Percentiles rank a stretch among this genome's conserved stretches.
Evolutionary conservation across 2,329 filamentous ascomycete genomes (phyloP).

Genomic region (Phoma sp.): DNA sequence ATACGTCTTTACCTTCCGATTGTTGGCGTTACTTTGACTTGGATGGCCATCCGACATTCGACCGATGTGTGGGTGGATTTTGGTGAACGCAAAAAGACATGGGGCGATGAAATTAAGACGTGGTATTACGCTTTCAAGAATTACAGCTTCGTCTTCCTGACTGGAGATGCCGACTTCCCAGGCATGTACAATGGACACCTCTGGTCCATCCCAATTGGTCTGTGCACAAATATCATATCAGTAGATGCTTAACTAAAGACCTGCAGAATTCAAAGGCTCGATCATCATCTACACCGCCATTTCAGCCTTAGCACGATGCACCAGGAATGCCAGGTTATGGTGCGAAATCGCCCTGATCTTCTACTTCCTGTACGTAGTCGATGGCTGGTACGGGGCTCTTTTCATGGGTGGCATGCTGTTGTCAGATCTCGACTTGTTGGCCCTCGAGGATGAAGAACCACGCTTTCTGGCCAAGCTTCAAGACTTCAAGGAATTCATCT

Average conservation of each 20-base stretch:
- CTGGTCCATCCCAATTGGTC: conserved; percentile 46
- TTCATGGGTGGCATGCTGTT: conserved; percentile 47
- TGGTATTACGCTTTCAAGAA: conserved; percentile 60
- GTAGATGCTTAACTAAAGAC: neutral
- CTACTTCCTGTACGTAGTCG: conserved; percentile 72
- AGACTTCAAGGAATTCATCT: conserved; percentile 55
- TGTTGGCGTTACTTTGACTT: conserved; percentile 61
- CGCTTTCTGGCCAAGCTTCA: conserved; percentile 59
- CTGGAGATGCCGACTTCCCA: conserved; percentile 65
- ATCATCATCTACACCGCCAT: conserved; percentile 65
- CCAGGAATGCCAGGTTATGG: conserved; percentile 60
- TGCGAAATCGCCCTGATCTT: conserved; percentile 60
- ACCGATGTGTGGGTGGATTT: conserved; percentile 48
- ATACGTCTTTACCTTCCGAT: conserved; percentile 59
- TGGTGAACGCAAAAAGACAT: conserved; percentile 57
- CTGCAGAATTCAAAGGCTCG: conserved; percentile 59
- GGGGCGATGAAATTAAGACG: conserved; percentile 33
- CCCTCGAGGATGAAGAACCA: conserved; percentile 34
- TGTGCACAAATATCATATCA: neutral
- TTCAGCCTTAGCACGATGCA: conserved; percentile 63
- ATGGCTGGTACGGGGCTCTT: conserved; percentile 63
- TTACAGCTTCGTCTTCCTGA: conserved; percentile 68
- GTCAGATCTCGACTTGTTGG: conserved; percentile 45
- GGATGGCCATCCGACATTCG: conserved; percentile 59
- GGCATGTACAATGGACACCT: conserved; percentile 39